Evolutionary conservation across 2,329 filamentous ascomycete genomes (phyloP).

Genomic region (Parastagonospora nodorum): DNA sequence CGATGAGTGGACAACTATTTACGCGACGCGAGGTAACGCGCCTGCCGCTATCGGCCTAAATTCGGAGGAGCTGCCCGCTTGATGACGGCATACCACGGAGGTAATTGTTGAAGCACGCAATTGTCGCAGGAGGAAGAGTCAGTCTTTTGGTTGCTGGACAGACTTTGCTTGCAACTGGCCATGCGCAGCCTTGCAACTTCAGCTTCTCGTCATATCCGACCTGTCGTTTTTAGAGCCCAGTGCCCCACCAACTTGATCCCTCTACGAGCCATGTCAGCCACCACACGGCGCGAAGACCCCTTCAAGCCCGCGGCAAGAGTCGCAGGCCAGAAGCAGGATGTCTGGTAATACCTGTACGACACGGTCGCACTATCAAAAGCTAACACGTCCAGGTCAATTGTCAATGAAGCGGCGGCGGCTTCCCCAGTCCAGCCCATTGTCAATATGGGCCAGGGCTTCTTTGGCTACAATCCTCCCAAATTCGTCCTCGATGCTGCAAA

Average conservation of each 20-base stretch:
- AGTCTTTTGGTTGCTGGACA: not conserved
- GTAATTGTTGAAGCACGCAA: constrained; percentile 32
- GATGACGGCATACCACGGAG: constrained; percentile 37
- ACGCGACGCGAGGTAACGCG: constrained; percentile 22
- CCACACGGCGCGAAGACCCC: constrained; percentile 43
- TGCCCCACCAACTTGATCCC: constrained; percentile 25
- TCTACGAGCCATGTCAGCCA: constrained; percentile 43
- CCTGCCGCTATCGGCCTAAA: constrained; percentile 17
- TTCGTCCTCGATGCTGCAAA: constrained; percentile 94
- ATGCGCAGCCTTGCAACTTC: constrained; percentile 20
- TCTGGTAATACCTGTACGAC: constrained; percentile 52
- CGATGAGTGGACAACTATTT: constrained; percentile 11
- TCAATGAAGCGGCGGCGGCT: constrained; percentile 69
- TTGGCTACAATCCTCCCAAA: constrained; percentile 90
- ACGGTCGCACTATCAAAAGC: not conserved
- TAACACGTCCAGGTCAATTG: constrained; percentile 59
- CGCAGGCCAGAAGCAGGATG: constrained; percentile 61
- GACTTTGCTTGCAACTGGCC: constrained; percentile 5
- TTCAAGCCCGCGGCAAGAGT: constrained; percentile 62
- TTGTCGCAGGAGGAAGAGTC: constrained; percentile 7
- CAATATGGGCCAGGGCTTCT: constrained; percentile 77
- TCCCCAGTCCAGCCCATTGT: constrained; percentile 69
- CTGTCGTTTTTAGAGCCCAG: not conserved
- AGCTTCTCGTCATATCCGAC: constrained; percentile 6
- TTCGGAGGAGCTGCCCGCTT: constrained; percentile 25